Conservation (phyloP, 2,329 filamentous ascomycete genomes). For the Diaporthe australafricana region DNA sequence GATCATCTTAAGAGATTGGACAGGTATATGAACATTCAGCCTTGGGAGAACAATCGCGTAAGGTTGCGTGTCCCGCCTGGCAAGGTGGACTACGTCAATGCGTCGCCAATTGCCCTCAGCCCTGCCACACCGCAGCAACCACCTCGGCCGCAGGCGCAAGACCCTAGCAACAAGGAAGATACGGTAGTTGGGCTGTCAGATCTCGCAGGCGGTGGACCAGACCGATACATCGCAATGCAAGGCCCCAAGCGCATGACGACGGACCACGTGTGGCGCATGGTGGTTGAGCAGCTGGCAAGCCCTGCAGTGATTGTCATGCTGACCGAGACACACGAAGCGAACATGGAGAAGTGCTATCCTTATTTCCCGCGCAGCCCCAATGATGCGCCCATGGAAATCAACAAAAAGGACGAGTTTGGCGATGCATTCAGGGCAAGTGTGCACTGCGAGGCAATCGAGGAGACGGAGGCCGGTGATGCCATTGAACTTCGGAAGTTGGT, state of each 20-base stretch:
- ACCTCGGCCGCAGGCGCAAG: slow-evolving; percentile 35
- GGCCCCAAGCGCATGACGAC: slow-evolving; percentile 83
- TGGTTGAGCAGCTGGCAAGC: slow-evolving; percentile 79
- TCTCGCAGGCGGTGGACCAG: slow-evolving; percentile 46
- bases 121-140: slow-evolving; percentile 50
- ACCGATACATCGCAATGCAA: slow-evolving; percentile 90
- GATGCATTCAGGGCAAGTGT: slow-evolving; percentile 78
- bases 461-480: slow-evolving; percentile 65
- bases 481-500: slow-evolving; percentile 82
- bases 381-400: slow-evolving; percentile 66
- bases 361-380: slow-evolving; percentile 80
- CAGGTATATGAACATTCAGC: slow-evolving; percentile 90
- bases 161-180: background rate
- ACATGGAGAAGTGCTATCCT: slow-evolving; percentile 85
- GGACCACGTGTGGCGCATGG: slow-evolving; percentile 94
- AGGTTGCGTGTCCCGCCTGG: slow-evolving; percentile 81
- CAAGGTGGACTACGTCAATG: slow-evolving; percentile 84
- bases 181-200: slow-evolving; percentile 3
- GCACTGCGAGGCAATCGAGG: slow-evolving; percentile 70
- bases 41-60: slow-evolving; percentile 88
- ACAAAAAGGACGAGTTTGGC: slow-evolving; percentile 72
- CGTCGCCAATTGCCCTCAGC: slow-evolving; percentile 74
- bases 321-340: slow-evolving; percentile 85
- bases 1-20: slow-evolving; percentile 74
- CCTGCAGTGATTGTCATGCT: slow-evolving; percentile 93